Conservation (phyloP, 108 stramenopile genomes). For the Pseudonitzschia delicatissima region DNA sequence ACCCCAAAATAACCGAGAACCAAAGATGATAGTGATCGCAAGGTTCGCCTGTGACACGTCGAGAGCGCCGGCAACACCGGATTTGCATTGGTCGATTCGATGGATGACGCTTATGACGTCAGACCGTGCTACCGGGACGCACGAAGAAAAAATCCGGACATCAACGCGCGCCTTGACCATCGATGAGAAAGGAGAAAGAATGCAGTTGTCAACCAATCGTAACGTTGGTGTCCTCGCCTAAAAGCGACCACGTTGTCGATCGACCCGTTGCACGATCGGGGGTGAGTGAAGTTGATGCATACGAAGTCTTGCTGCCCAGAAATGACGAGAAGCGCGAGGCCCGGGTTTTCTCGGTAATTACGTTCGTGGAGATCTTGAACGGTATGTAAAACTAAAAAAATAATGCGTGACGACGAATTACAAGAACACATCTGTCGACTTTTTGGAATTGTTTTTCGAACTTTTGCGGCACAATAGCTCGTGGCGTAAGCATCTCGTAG, state of each 20-base stretch:
- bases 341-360: too few relatives aligned
- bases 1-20: too few relatives aligned
- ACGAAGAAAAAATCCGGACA: neutral
- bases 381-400: neutral
- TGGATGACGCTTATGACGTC: slow-evolving; percentile 2
- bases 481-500: neutral
- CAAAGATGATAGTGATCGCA: too few relatives aligned
- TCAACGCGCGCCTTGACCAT: neutral
- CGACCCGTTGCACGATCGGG: neutral
- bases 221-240: neutral
- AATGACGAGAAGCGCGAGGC: too few relatives aligned
- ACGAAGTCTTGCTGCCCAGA: too few relatives aligned
- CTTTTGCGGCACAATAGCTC: neutral
- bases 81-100: too few relatives aligned
- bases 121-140: neutral
- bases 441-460: neutral
- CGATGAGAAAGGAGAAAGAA: neutral
- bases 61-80: too few relatives aligned
- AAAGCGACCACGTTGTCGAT: neutral
- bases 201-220: neutral
- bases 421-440: neutral
- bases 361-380: neutral
- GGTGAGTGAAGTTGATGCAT: neutral
- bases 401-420: neutral
- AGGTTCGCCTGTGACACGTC: too few relatives aligned